Base-by-base conservation (phyloP, 108 stramenopile species). In the Nannochloropsis gaditana region DNA sequence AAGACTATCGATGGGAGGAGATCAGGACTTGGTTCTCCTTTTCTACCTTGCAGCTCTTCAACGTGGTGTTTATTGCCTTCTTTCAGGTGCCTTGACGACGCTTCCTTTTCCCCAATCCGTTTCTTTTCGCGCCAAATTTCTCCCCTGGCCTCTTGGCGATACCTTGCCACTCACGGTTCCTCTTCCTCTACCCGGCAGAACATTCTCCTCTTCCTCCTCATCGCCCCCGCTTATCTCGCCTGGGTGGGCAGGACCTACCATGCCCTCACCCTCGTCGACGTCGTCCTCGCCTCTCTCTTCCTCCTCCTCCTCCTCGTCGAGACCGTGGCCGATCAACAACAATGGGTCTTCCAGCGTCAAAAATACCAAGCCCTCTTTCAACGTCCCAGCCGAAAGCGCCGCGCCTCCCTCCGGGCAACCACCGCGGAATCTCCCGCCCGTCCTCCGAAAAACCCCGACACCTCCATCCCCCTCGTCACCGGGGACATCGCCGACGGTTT, bases 181-280 rank as follows among this genome's bases (percentile, higher is more conserved):
- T 73, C 59, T n/a, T 15, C n/a, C 8, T 8, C 59, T n/a, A 4
- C n/a, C 59, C 59, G 2, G 5, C 0, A 73, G 59, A 73, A 73
- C 59, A n/a, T 73, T n/a, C 59, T 73, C 59, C 59, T 73, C 59
- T n/a, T 73, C 59, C 59, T 73, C n/a, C 59, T 73, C 15, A n/a
- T 73, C 2, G n/a, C n/a, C 19, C 59, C 59, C 2, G 59, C 59
- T n/a, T n/a, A 73, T 6, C n/a, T n/a, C 59, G 59, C 59, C 59
- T 73, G 59, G 59, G 59, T 73, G 6, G 59, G 59, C 59, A 15
- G 59, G 19, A 73, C 59, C 59, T 73, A n/a, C 19, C 59, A 73
- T n/a, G 19, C 59, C 6, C 59, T 73, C 4, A 73, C 59, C 3
- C n/a, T 15, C 59, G 59, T 73, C 5, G 59, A 73, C 59, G 59